A percentile compares a stretch with the other conserved stretches of the same genome.
phyloP scores from a whole-genome alignment of 306 rosid genomes.

The Vigna reflexopilosa region DNA sequence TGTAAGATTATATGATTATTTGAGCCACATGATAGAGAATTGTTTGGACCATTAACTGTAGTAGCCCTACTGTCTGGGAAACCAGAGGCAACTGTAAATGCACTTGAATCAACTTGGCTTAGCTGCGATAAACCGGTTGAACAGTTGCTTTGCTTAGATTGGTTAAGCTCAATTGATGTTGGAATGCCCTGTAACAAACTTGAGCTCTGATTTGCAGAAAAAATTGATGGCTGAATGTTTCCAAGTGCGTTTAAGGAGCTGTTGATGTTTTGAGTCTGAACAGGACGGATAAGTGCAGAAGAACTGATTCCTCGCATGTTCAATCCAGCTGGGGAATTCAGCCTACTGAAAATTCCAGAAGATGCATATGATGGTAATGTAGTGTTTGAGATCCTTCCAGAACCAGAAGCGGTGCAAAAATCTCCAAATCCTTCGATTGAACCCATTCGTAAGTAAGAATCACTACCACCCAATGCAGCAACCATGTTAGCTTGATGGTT shows the following conservation, averaged over 20 bases:
- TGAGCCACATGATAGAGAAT: constrained; percentile 49
- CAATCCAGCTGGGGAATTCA: constrained; percentile 72
- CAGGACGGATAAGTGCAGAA: constrained; percentile 60
- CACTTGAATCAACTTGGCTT: constrained; percentile 53
- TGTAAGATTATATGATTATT: constrained; percentile 58
- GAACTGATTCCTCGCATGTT: constrained; percentile 65
- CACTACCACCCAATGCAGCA: constrained; percentile 62
- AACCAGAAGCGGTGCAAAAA: constrained; percentile 52
- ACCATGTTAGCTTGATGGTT: constrained; percentile 63
- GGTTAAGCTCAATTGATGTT: constrained; percentile 59
- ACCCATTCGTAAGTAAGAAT: constrained; percentile 57
- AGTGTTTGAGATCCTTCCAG: constrained; percentile 61
- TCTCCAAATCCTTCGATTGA: constrained; percentile 69
- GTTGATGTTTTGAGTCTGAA: constrained; percentile 58
- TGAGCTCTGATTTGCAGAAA: constrained; percentile 64
- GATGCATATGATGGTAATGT: constrained; percentile 66
- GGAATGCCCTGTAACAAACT: constrained; percentile 64
- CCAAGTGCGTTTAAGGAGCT: constrained; percentile 53
- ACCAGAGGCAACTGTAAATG: constrained; percentile 53
- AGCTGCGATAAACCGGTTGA: constrained; percentile 53
- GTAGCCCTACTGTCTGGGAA: constrained; percentile 52
- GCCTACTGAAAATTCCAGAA: constrained; percentile 64
- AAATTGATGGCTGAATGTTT: constrained; percentile 56
- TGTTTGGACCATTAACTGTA: constrained; percentile 48
- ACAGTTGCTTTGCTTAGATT: constrained; percentile 60